phyloP scores from a whole-genome alignment of 148 eudicot species.

The Arctostaphylos glauca region DNA sequence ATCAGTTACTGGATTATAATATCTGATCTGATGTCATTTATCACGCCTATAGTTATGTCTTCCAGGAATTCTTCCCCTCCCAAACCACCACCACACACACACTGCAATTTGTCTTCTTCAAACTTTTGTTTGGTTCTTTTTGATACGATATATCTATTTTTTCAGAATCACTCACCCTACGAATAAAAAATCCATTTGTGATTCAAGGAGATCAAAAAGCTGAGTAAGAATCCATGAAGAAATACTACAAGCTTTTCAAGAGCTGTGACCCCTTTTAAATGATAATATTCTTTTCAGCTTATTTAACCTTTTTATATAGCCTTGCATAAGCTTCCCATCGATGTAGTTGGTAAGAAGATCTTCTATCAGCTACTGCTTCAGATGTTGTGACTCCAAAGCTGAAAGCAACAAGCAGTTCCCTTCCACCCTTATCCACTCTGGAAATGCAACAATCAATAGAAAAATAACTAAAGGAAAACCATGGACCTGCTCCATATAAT shows the following conservation, averaged over 20 bases:
- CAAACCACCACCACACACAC: background rate
- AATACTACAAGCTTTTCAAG: background rate
- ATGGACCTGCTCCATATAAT: background rate
- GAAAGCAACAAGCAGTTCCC: slow-evolving; percentile 88
- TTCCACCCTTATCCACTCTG: slow-evolving; percentile 84
- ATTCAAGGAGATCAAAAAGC: background rate
- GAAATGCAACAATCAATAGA: slow-evolving; percentile 23
- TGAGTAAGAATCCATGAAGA: slow-evolving; percentile 6
- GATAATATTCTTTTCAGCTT: background rate
- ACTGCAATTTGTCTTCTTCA: background rate
- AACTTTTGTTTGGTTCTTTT: background rate
- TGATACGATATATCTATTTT: background rate
- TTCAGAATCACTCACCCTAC: background rate
- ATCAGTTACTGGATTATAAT: background rate
- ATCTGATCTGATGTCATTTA: background rate
- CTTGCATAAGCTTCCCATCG: slow-evolving; percentile 95
- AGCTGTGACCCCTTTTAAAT: background rate
- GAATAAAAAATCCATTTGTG: background rate
- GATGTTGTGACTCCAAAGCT: slow-evolving; percentile 80
- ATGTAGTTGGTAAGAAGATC: slow-evolving; percentile 64
- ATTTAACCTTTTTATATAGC: slow-evolving; percentile 72
- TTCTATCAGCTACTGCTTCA: slow-evolving; percentile 89
- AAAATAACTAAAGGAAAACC: slow-evolving; percentile 9
- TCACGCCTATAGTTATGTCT: background rate
- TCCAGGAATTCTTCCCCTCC: slow-evolving; percentile 1